Evolutionary conservation across 176 grass and related monocot genomes (phyloP).

Genomic region (Saccharum officinarum): DNA sequence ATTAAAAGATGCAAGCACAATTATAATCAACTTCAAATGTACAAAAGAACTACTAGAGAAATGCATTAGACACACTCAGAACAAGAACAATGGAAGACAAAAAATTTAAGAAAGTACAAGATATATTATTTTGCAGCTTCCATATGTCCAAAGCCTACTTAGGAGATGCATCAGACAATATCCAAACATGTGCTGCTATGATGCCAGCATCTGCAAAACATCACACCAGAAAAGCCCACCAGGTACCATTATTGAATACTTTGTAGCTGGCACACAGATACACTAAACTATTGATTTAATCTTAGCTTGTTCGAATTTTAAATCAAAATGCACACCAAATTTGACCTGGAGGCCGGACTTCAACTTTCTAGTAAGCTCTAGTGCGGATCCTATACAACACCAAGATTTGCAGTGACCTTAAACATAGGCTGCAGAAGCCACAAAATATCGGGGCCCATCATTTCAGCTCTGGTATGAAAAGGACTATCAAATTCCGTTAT

Average conservation of each 20-base stretch:
- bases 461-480: not conserved
- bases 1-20: not conserved
- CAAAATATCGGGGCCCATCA: not conserved
- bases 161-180: constrained; percentile 6
- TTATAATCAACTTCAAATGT: constrained; percentile 32
- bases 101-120: constrained; percentile 1
- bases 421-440: not conserved
- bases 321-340: not conserved
- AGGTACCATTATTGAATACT: not conserved
- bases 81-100: constrained; percentile 16
- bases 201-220: not conserved
- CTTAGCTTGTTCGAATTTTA: not conserved
- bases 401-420: not conserved
- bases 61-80: not conserved
- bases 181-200: not conserved
- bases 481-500: not conserved
- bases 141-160: not conserved
- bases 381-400: not conserved
- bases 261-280: not conserved
- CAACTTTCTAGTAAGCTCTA: not conserved
- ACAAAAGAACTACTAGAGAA: not conserved
- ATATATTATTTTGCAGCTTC: not conserved
- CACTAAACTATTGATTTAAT: not conserved
- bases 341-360: not conserved
- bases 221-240: not conserved